Conservation (phyloP, 2,329 filamentous ascomycete genomes). For the Trichoderma gracile region DNA sequence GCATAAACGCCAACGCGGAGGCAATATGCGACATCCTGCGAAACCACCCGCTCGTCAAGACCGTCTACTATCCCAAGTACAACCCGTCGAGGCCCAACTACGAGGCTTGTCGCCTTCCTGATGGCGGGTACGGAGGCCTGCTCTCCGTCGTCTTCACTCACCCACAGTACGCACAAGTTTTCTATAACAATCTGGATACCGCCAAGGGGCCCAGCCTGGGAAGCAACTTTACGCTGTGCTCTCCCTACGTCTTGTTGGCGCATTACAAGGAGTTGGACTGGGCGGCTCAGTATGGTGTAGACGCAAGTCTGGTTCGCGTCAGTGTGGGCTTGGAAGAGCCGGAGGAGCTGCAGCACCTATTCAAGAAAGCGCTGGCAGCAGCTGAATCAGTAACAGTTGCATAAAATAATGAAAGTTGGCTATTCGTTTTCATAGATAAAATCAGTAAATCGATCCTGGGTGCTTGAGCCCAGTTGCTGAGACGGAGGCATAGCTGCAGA, state of each 20-base stretch:
- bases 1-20: constrained; percentile 85
- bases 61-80: constrained; percentile 84
- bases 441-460: not conserved
- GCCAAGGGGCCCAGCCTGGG: constrained; percentile 93
- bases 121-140: constrained; percentile 85
- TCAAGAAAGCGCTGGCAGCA: constrained; percentile 69
- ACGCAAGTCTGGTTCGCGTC: constrained; percentile 76
- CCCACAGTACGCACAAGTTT: constrained; percentile 69
- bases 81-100: constrained; percentile 70
- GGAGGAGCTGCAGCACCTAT: constrained; percentile 61
- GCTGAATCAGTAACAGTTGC: constrained; percentile 34
- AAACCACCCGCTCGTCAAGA: constrained; percentile 64
- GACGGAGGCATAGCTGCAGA: not conserved
- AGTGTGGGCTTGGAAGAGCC: constrained; percentile 88
- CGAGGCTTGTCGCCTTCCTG: constrained; percentile 71
- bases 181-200: constrained; percentile 83
- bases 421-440: not conserved
- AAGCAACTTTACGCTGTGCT: constrained; percentile 93
- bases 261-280: constrained; percentile 93
- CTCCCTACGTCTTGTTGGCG: constrained; percentile 86
- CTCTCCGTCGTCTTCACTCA: constrained; percentile 79
- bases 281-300: constrained; percentile 79
- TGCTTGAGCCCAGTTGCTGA: not conserved
- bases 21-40: constrained; percentile 73
- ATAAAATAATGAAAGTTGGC: not conserved